phyloP scores from a whole-genome alignment of 2,329 filamentous ascomycete species.

The Colletotrichum sp. region DNA sequence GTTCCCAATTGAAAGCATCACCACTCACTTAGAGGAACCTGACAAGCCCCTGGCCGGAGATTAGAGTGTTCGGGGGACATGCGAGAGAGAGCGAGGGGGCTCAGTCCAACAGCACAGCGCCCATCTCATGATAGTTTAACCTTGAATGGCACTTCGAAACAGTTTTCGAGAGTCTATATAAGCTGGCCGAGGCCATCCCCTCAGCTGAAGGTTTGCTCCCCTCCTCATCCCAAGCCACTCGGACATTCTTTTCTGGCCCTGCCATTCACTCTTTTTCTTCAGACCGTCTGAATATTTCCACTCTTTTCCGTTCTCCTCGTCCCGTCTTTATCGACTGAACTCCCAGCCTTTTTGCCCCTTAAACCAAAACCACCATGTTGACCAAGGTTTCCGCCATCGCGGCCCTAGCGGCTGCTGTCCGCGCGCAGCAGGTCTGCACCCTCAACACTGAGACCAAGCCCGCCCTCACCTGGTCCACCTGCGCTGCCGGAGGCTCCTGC shows the following conservation, averaged over 20 bases:
- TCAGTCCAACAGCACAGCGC: neutral
- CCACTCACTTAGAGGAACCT: neutral
- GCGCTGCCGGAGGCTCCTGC: constrained; percentile 56
- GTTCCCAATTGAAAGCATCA: constrained; percentile 6
- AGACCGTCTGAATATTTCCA: constrained; percentile 2
- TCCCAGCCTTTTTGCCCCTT: neutral
- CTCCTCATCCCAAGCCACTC: neutral
- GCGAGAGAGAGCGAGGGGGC: neutral
- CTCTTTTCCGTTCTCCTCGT: neutral
- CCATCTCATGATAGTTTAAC: constrained; percentile 6
- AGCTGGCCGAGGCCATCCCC: neutral
- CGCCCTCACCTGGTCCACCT: constrained; percentile 56
- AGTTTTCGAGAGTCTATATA: constrained; percentile 14
- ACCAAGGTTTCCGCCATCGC: constrained; percentile 41
- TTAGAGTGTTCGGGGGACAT: neutral
- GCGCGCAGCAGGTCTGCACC: constrained; percentile 58
- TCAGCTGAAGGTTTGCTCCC: neutral
- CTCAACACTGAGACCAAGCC: constrained; percentile 57
- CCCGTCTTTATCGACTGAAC: neutral
- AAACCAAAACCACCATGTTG: constrained; percentile 14
- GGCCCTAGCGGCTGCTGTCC: constrained; percentile 27
- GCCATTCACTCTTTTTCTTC: neutral
- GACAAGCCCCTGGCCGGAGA: neutral
- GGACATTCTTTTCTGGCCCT: neutral
- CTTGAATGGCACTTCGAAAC: neutral